These are phyloP conservation scores for Aspergillus ellipticus DNA, from an alignment of 495 filamentous ascomycete species.

Conservation along the genomic window DNA sequence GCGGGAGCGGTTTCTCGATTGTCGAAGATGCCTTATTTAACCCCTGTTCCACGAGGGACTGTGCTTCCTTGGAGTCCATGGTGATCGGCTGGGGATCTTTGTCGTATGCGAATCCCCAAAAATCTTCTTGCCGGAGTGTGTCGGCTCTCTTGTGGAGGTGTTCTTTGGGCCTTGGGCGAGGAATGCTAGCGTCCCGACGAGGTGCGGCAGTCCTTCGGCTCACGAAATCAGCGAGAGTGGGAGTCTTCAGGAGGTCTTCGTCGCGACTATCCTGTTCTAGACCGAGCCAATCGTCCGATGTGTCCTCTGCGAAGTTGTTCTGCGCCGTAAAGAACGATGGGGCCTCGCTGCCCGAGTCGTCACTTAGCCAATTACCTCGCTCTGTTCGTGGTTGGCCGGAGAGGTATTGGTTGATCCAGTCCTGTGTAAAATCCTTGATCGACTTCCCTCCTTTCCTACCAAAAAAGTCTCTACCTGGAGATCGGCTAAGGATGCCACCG, in stretches of 20 bases:
- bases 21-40: conserved; percentile 19
- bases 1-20: conserved; percentile 46
- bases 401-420: conserved; percentile 75
- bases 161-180: conserved; percentile 43
- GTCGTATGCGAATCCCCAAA: conserved; percentile 48
- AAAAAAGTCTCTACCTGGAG: conserved; percentile 21
- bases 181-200: conserved; percentile 13
- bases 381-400: conserved; percentile 58
- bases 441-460: conserved; percentile 40
- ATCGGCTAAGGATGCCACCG: conserved; percentile 22
- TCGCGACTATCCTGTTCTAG: conserved; percentile 40
- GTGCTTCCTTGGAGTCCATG: conserved; percentile 34
- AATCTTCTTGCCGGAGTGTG: conserved; percentile 59
- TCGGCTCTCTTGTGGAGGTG: conserved; percentile 55
- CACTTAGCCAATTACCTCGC: conserved; percentile 68
- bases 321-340: conserved; percentile 44
- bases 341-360: conserved; percentile 59
- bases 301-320: conserved; percentile 43
- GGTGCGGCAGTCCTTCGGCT: conserved; percentile 20
- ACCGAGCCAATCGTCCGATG: conserved; percentile 43
- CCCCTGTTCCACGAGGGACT: conserved; percentile 20
- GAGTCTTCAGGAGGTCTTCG: conserved; percentile 41
- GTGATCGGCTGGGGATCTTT: conserved; percentile 33
- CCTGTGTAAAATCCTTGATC: conserved; percentile 62
- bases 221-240: conserved; percentile 41